Base-by-base conservation (phyloP, 257 asterid genomes). In the Thymus mandschuricus region DNA sequence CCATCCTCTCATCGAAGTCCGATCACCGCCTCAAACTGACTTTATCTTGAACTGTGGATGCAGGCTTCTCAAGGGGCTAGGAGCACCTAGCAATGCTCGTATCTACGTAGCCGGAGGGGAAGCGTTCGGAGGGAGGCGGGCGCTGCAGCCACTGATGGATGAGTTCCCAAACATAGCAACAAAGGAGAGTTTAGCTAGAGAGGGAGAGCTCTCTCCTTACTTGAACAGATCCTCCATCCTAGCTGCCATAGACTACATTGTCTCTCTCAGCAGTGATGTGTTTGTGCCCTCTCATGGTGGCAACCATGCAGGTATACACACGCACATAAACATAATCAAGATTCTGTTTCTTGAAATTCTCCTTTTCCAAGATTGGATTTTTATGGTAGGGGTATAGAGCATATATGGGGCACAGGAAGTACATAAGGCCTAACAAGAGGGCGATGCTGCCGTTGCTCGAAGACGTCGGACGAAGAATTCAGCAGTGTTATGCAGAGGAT, bases 241-340 rank as follows among this genome's bases (percentile, higher is more conserved):
- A 15, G 95, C 95, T 44, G 95, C 91, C 52, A 77, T 86, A 7
- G 95, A 88, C 69, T 88, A 88, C 80, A 79, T 82, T 9, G 95
- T 88, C 29, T 88, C 82, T 0, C 71, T 86, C 7, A 84, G 86
- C 71, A 88, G 91, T 30, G 85, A 88, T 48, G 89, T 88, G 2
- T 84, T 85, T 40, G 48, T 88, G 65, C 86, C 83, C 52, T 88
- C 95, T 43, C 73, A 88, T 88, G 95, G n/a, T n/a, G n/a, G n/a
- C n/a, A n/a, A n/a, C 95, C 33, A 78, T 88, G 81, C 89, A 52
- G 58, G 58, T 52, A 52, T 1, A 52, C 4, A 13, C n/a, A 13
- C 21, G 0, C 15, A 48, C 21, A 21, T 13, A 45, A 8, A 46
- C 9, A 44, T 44, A 3, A 44, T 45, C 13, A 45, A 12, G 50